Base-by-base conservation (phyloP, 352 stramenopile genomes). In the Globisporangium cylindrosporum region DNA sequence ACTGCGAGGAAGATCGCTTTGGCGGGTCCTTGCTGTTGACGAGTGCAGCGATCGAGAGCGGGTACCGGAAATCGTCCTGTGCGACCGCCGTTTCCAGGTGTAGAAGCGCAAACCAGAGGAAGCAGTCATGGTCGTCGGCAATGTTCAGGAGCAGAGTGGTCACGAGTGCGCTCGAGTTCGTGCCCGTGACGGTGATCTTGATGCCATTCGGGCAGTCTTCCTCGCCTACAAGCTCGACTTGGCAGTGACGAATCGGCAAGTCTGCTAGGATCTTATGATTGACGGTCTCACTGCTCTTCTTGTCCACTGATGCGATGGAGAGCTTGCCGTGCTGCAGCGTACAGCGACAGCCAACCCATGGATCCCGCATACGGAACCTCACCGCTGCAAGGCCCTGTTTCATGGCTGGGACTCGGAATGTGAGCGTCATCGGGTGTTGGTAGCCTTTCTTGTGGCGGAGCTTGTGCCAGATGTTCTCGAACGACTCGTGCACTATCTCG, bases 381-480 rank as follows among this genome's bases (percentile, higher is more conserved):
- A 81, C 71, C 2, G 73, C 72, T 1, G 79, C 49, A 7, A 78
- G 36, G 3, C 76, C 69, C 20, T 74, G 64, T 27, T 84, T 89
- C n/a, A 76, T 43, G 2, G 73, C 61, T 6, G 84, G 82, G 1
- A 71, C 77, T 14, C 84, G 80, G 63, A 90, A 89, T 10, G 83
- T 71, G 59, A 92, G 69, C 49, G 64, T 71, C 72, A 90, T 90
- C 7, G 70, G 60, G 51, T 83, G 75, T 38, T 76, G 72, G 43
- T 75, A 79, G 24, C 67, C 73, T 54, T 88, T 88, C 63, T 88
- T 84, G 59, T 89, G 79, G 1, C 77, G 75, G 25, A 92, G 38
- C 14, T 75, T 75, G 62, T 92, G 82, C 84, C 84, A 92, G 66
- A 92, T 86, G 12, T 74, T 90, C 60, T 92, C 79, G 46, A 82